A percentile compares a stretch with the other conserved stretches of the same genome.
These are phyloP conservation scores for Backusella psychrophila DNA, from an alignment of 192 early-diverging fungal genomes.

Conservation along the genomic window DNA sequence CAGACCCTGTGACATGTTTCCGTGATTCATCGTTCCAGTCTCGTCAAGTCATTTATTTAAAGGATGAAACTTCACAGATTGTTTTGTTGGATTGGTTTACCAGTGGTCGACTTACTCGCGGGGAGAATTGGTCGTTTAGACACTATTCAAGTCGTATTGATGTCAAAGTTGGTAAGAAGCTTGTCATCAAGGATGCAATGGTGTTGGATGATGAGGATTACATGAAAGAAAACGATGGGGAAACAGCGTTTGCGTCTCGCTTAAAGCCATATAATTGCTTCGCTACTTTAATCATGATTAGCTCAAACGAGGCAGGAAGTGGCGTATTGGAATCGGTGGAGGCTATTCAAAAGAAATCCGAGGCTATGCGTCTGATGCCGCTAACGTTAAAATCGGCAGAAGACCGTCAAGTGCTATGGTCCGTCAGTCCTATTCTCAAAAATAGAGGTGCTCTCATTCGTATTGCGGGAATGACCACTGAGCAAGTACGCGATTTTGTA, in stretches of 20 bases:
- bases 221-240: constrained; percentile 9
- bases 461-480: constrained; percentile 35
- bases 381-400: constrained; percentile 1
- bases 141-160: constrained; percentile 38
- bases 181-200: constrained; percentile 42
- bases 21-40: constrained; percentile 59
- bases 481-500: constrained; percentile 37
- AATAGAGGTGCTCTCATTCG: constrained; percentile 30
- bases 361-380: constrained; percentile 19
- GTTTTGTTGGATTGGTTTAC: constrained; percentile 87
- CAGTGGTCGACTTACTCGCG: constrained; percentile 66
- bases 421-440: constrained; percentile 17
- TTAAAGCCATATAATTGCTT: constrained; percentile 60
- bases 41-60: constrained; percentile 53
- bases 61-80: constrained; percentile 47
- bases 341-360: constrained; percentile 15
- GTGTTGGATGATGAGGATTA: constrained; percentile 45
- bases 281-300: constrained; percentile 58
- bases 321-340: constrained; percentile 1
- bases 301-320: not conserved
- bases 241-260: constrained; percentile 48
- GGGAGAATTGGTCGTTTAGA: constrained; percentile 73
- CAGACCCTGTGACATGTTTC: constrained; percentile 82
- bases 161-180: constrained; percentile 22
- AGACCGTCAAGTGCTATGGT: constrained; percentile 20